Percentiles rank a stretch among this genome's conserved stretches.
phyloP scores from a whole-genome alignment of 495 filamentous ascomycete species.

The Daldinia caldariorum region DNA sequence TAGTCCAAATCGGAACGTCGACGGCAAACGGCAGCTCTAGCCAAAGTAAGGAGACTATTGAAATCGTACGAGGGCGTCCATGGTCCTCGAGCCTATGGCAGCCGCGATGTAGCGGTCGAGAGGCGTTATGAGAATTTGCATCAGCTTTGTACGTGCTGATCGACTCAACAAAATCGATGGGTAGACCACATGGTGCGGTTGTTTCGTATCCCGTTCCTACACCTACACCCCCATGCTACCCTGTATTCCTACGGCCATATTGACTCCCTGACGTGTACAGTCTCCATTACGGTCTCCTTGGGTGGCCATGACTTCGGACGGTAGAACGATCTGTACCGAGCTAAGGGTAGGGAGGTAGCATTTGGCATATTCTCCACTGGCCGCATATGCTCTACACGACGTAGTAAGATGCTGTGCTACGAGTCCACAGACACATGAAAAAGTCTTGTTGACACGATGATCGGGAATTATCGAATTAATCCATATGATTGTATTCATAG shows the following conservation, averaged over 20 bases:
- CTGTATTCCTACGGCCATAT: slow-evolving; percentile 44
- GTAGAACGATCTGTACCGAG: slow-evolving; percentile 41
- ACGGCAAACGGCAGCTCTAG: slow-evolving; percentile 47
- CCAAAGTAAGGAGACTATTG: slow-evolving; percentile 39
- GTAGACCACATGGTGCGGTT: slow-evolving; percentile 45
- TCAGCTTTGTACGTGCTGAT: slow-evolving; percentile 43
- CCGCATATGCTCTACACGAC: slow-evolving; percentile 36
- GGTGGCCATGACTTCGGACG: slow-evolving; percentile 41
- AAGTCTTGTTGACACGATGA: slow-evolving; percentile 21
- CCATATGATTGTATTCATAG: slow-evolving; percentile 23
- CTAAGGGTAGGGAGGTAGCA: slow-evolving; percentile 43
- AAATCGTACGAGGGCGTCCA: slow-evolving; percentile 42
- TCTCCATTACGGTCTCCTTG: slow-evolving; percentile 36
- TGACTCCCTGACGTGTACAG: slow-evolving; percentile 41
- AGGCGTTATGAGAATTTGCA: slow-evolving; percentile 39
- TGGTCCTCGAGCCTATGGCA: slow-evolving; percentile 24
- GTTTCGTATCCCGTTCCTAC: slow-evolving; percentile 43
- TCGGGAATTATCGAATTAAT: slow-evolving; percentile 27
- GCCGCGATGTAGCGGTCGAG: slow-evolving; percentile 31
- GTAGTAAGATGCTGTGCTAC: slow-evolving; percentile 46
- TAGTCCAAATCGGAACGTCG: slow-evolving; percentile 44
- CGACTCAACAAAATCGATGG: slow-evolving; percentile 41
- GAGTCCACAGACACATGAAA: slow-evolving; percentile 32
- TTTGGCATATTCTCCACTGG: slow-evolving; percentile 35
- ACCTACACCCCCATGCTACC: slow-evolving; percentile 42